phyloP scores from a whole-genome alignment of 441 rosid genomes.

The Brassica balearica region DNA sequence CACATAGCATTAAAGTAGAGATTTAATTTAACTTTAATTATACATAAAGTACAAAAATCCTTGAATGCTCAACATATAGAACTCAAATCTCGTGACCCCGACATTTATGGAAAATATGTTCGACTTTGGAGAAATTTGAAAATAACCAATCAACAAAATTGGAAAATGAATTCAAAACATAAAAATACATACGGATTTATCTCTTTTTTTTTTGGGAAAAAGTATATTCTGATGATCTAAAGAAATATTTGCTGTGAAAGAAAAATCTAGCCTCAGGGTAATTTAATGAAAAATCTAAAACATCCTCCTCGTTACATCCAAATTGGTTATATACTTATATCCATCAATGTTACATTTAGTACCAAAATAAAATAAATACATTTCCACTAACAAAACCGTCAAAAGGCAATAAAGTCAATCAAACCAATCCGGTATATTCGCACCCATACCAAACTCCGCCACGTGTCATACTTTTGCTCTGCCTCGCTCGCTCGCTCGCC shows the following conservation, averaged over 20 bases:
- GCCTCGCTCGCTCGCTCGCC: background rate
- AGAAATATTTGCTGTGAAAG: background rate
- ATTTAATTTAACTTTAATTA: background rate
- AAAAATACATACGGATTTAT: background rate
- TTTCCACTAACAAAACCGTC: too few species aligned
- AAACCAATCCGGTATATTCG: too few species aligned
- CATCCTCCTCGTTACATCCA: conserved; percentile 4
- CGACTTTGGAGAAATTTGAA: background rate
- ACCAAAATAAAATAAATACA: too few species aligned
- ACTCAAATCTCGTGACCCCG: conserved; percentile 36
- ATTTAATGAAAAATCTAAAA: background rate
- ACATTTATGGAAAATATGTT: background rate
- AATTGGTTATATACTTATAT: background rate
- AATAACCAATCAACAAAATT: background rate
- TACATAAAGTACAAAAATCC: conserved; percentile 25
- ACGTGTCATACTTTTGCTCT: background rate
- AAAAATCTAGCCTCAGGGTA: background rate
- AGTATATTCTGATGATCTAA: conserved; percentile 10
- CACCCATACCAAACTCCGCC: too few species aligned
- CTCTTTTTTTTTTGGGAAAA: background rate
- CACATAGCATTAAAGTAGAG: background rate
- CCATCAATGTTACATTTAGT: background rate
- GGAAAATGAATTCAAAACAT: background rate
- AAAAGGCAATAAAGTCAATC: too few species aligned
- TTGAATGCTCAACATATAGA: background rate